phyloP scores from a whole-genome alignment of 768 basidiomycete species.

The Suillus americanus region DNA sequence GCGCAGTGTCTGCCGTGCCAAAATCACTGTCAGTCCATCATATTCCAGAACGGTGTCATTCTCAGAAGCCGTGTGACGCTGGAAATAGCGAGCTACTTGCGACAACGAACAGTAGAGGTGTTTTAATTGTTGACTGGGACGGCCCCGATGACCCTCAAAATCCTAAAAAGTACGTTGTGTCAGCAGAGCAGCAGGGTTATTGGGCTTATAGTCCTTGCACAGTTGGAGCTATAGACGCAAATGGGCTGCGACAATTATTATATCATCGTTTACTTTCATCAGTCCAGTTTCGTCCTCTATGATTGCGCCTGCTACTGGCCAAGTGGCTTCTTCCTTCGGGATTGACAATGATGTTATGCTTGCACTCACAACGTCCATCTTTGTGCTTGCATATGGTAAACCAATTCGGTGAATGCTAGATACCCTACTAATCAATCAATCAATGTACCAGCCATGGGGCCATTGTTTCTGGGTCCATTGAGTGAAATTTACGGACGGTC shows the following conservation, averaged over 20 bases:
- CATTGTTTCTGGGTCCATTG: slow-evolving; percentile 53
- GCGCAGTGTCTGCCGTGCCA: neutral
- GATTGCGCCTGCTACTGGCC: slow-evolving; percentile 61
- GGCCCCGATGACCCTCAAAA: neutral
- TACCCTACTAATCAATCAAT: neutral
- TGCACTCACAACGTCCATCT: slow-evolving; percentile 61
- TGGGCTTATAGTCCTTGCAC: neutral
- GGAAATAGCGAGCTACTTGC: neutral
- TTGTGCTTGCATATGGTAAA: slow-evolving; percentile 60
- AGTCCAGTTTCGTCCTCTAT: slow-evolving; percentile 71
- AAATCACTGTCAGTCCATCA: neutral
- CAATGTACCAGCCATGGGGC: slow-evolving; percentile 22
- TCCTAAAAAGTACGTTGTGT: neutral
- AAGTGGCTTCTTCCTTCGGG: slow-evolving; percentile 54
- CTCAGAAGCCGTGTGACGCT: neutral
- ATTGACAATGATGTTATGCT: slow-evolving; percentile 48
- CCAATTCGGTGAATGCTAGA: neutral
- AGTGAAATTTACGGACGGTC: slow-evolving; percentile 74
- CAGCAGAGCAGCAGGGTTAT: neutral
- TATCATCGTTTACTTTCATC: slow-evolving; percentile 70
- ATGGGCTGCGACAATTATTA: slow-evolving; percentile 63
- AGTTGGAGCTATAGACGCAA: slow-evolving; percentile 61
- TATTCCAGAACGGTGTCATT: neutral
- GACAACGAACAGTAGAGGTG: neutral
- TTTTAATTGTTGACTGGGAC: neutral